These are phyloP conservation scores for Danielia oregonensis DNA, from an alignment of 805 yeast species.

Conservation along the genomic window DNA sequence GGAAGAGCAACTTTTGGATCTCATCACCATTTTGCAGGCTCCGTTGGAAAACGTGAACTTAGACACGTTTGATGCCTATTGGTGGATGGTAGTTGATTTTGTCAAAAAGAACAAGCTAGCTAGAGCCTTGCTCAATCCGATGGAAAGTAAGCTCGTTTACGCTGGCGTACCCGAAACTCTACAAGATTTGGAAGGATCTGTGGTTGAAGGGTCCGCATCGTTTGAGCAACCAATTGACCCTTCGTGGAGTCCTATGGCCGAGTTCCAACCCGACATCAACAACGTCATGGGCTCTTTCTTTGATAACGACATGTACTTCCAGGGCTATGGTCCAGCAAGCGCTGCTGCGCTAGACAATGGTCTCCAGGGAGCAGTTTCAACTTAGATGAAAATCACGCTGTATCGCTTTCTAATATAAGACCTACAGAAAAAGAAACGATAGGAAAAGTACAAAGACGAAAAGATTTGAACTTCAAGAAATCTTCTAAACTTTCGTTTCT, in stretches of 20 bases:
- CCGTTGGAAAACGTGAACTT: neutral
- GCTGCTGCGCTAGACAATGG: no score
- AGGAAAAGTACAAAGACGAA: no score
- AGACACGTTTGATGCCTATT: slow-evolving; percentile 1
- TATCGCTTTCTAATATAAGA: no score
- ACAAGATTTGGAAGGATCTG: neutral
- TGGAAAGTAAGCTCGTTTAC: slow-evolving; percentile 6
- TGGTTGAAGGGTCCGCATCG: neutral
- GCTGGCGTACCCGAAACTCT: neutral
- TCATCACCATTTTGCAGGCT: slow-evolving; percentile 3
- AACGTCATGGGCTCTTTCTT: slow-evolving; percentile 12
- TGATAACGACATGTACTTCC: no score
- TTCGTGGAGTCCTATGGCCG: slow-evolving; percentile 6
- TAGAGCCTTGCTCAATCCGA: slow-evolving; percentile 8
- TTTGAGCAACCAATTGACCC: slow-evolving; percentile 1
- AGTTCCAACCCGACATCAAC: slow-evolving; percentile 1
- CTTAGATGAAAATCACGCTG: no score
- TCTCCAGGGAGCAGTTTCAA: no score
- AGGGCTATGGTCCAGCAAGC: no score
- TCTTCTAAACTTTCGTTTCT: no score
- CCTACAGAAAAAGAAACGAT: no score
- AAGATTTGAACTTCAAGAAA: no score
- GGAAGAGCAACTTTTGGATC: slow-evolving; percentile 6
- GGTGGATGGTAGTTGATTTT: slow-evolving; percentile 9
- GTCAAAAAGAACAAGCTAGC: slow-evolving; percentile 5